phyloP scores from a whole-genome alignment of 1,284 basidiomycete species.

The Agaricales sp. region DNA sequence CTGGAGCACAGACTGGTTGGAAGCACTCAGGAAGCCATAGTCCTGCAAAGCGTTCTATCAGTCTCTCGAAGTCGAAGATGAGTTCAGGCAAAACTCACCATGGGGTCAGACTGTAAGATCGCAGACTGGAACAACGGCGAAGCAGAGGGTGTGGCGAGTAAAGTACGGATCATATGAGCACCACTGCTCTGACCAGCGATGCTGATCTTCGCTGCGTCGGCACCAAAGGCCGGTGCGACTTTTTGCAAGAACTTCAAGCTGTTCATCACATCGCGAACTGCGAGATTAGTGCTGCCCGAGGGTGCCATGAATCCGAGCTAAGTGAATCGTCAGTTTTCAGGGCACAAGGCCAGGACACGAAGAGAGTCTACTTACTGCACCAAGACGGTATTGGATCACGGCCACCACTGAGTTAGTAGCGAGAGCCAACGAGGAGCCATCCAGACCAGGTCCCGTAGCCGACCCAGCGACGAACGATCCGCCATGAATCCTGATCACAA shows the following conservation, averaged over 20 bases:
- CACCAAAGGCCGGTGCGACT: constrained; percentile 63
- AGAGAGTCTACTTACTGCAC: constrained; percentile 40
- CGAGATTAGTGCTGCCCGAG: constrained; percentile 57
- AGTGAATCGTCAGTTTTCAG: constrained; percentile 2
- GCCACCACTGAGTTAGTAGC: constrained; percentile 75
- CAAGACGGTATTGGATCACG: constrained; percentile 78
- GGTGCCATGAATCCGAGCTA: constrained; percentile 73
- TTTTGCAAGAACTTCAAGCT: constrained; percentile 56
- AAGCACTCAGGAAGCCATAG: constrained; percentile 56
- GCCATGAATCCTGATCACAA: constrained; percentile 67
- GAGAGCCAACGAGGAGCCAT: constrained; percentile 67
- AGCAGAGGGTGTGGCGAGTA: constrained; percentile 60
- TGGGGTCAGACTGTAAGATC: constrained; percentile 79
- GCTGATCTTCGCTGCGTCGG: constrained; percentile 54
- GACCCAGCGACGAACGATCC: constrained; percentile 74
- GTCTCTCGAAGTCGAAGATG: not conserved
- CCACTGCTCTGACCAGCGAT: constrained; percentile 86
- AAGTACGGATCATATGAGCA: constrained; percentile 68
- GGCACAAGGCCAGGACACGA: not conserved
- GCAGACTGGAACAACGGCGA: constrained; percentile 59
- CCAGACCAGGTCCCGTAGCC: constrained; percentile 62
- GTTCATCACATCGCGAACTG: constrained; percentile 59
- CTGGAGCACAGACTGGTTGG: constrained; percentile 46
- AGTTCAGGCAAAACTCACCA: constrained; percentile 36
- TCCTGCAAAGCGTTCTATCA: constrained; percentile 30